Percentiles rank a stretch among this genome's conserved stretches.
phyloP scores from a whole-genome alignment of 371 early-diverging fungal genomes.

The Mortierella sp. region DNA sequence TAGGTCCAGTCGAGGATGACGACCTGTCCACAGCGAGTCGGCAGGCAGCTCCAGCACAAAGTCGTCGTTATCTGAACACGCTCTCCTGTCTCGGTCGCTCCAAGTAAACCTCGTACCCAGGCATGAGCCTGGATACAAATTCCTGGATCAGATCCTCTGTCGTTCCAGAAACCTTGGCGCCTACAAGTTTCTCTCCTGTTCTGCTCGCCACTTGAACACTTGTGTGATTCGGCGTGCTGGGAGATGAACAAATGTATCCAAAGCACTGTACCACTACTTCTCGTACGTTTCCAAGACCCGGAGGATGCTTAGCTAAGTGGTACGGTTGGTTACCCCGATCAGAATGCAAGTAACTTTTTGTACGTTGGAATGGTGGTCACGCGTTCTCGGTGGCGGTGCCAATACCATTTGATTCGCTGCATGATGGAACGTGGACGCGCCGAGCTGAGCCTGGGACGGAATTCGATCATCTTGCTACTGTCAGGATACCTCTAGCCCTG shows the following conservation, averaged over 20 bases:
- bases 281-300: constrained; percentile 64
- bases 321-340: too few species aligned
- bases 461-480: constrained; percentile 79
- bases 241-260: constrained; percentile 85
- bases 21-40: constrained; percentile 7
- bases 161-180: constrained; percentile 63
- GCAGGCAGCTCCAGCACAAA: not conserved
- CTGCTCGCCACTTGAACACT: constrained; percentile 86
- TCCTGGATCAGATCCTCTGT: constrained; percentile 74
- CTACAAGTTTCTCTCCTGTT: constrained; percentile 82
- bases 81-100: constrained; percentile 63
- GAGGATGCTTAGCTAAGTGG: constrained; percentile 19
- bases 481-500: constrained; percentile 66
- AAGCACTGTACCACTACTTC: constrained; percentile 61
- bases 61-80: constrained; percentile 52
- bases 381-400: not conserved
- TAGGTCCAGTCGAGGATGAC: constrained; percentile 40
- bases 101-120: constrained; percentile 84
- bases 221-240: constrained; percentile 65
- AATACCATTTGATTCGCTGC: constrained; percentile 54
- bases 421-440: constrained; percentile 59
- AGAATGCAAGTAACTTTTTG: constrained; percentile 3
- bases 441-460: constrained; percentile 91
- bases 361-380: constrained; percentile 49
- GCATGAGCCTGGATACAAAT: constrained; percentile 93